phyloP scores from a whole-genome alignment of 768 basidiomycete genomes.

The Collybiopsis confluens region DNA sequence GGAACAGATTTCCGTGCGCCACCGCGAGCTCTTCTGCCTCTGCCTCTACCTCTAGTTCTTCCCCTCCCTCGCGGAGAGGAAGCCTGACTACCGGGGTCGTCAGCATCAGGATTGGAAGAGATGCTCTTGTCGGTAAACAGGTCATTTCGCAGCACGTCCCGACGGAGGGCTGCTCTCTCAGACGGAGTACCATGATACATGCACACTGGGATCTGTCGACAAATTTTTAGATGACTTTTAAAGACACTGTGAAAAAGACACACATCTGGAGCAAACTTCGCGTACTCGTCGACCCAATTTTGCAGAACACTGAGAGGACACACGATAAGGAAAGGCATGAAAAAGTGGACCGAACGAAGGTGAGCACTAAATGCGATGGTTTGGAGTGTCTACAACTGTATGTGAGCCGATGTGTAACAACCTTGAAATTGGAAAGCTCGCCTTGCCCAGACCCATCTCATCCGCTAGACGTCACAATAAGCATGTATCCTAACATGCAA shows the following conservation, averaged over 20 bases:
- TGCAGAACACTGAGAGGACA: constrained; percentile 91
- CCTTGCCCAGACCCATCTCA: constrained; percentile 94
- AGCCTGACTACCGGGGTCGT: constrained; percentile 6
- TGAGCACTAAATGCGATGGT: constrained; percentile 92
- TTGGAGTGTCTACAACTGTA: constrained; percentile 72
- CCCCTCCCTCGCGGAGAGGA: constrained; percentile 13
- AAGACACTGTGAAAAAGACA: constrained; percentile 17
- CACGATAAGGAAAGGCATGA: constrained; percentile 80
- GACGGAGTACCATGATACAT: constrained; percentile 87
- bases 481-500: constrained; percentile 10
- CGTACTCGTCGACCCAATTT: constrained; percentile 87
- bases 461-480: constrained; percentile 52
- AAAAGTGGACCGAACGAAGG: constrained; percentile 68
- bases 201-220: constrained; percentile 72
- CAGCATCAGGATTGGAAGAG: background rate
- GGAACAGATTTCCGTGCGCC: constrained; percentile 9
- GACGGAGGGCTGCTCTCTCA: constrained; percentile 76
- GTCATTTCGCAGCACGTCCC: constrained; percentile 44
- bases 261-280: constrained; percentile 77
- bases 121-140: constrained; percentile 5
- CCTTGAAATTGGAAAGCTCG: constrained; percentile 19
- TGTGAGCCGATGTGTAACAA: constrained; percentile 8
- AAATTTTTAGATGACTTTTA: constrained; percentile 3
- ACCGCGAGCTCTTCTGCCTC: constrained; percentile 5
- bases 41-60: constrained; percentile 11